Evolutionary conservation across 192 early-diverging fungal species (phyloP), one percentile per base, ranked within the genome.

Genomic region (Neocallimastix lanati): DNA sequence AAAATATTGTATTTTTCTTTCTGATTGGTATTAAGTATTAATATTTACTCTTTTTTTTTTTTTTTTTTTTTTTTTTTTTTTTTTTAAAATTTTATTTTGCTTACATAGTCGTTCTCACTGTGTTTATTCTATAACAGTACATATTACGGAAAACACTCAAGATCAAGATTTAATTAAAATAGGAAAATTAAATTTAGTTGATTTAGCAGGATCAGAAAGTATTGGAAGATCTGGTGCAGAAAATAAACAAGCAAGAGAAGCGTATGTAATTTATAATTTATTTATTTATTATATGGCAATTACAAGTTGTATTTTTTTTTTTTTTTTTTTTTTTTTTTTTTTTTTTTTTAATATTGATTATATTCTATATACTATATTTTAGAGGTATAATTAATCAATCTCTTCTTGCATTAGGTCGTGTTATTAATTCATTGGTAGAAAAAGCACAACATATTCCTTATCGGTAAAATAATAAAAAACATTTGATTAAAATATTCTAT

Each of bases 141-240:
- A 94, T 82, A 94, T 94, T 28, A 93, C 92, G 80, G 97, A 99
- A 83, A 87, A 89, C 0, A 86, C 89, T 2, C 92, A 93, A 35
- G 94, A 94, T 33, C 93, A 97, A 80, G 94, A 95, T 37, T 82
- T 96, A 1, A 81, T 95, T n/a, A 96, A 80, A 94, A 84, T 85
- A 36, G 97, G 96, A n/a, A 99, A 99, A 79, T 86, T 99, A 18
- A 96, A 98, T 82, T 86, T 99, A 28, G 97, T 99, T 0, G 97
- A 99, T 84, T 82, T 99, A 78, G 96, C 97, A 0, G 96, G 97
- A 6, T 94, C 93, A 37, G 96, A 99, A 79, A 96, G 95, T 82
- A 94, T 97, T 81, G 91, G 92, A 1, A 91, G 93, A 29, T 94
- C 94, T 0, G 97, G 96, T 13, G 96, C 95, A 0, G 92, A 96